Conservation (phyloP, 2,329 filamentous ascomycete genomes). For the Hypoxylon sp. region DNA sequence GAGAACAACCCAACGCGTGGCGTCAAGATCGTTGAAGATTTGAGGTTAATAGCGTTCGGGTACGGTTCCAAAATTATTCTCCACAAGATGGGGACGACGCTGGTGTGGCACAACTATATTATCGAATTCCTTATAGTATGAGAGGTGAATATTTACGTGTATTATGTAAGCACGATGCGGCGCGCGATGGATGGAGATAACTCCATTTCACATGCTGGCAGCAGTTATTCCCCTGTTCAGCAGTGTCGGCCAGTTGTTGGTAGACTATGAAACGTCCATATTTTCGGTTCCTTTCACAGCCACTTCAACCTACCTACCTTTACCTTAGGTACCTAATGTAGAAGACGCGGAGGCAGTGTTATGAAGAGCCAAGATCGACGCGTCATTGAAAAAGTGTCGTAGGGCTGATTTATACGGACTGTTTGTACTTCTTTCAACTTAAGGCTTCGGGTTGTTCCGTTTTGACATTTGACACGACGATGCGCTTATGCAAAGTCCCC, state of each 20-base stretch:
- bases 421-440: constrained; percentile 3
- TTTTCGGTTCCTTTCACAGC: constrained; percentile 2
- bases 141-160: neutral
- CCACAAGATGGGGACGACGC: neutral
- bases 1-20: neutral
- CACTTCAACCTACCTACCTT: neutral
- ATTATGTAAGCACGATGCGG: neutral
- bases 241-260: neutral
- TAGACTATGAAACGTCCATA: neutral
- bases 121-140: neutral
- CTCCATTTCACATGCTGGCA: neutral
- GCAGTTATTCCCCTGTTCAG: neutral
- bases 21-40: too few relatives aligned
- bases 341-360: constrained; percentile 20
- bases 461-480: constrained; percentile 4
- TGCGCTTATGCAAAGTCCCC: constrained; percentile 30
- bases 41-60: neutral
- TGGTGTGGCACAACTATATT: neutral
- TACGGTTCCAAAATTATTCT: neutral
- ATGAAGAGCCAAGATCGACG: constrained; percentile 17
- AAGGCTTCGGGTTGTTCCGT: constrained; percentile 29
- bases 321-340: too few relatives aligned
- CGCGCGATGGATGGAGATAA: neutral
- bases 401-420: constrained; percentile 36
- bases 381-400: constrained; percentile 22